Evolutionary conservation across 768 basidiomycete species (phyloP).

Genomic region (Tricholoma hemisulphureum): DNA sequence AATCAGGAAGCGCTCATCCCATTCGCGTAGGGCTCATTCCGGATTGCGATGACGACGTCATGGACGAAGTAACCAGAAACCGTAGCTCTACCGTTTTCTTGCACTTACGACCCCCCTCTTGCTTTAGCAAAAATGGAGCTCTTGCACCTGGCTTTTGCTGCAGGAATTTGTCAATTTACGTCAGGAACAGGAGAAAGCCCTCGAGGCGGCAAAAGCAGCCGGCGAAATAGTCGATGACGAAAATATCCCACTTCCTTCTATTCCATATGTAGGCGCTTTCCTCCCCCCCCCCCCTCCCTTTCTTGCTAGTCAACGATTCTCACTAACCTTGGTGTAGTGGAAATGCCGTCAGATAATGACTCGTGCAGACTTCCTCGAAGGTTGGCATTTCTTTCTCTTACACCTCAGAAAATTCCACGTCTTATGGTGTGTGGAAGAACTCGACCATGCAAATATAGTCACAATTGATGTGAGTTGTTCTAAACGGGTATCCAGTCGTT

Average conservation of each 20-base stretch:
- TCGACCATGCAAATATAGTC: conserved; percentile 71
- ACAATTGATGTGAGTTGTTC: conserved; percentile 66
- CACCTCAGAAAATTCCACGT: neutral
- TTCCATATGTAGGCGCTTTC: conserved; percentile 56
- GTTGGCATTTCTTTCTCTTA: conserved; percentile 34
- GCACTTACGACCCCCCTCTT: neutral
- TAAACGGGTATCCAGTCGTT: neutral
- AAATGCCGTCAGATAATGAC: conserved; percentile 82
- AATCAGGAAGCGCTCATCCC: neutral
- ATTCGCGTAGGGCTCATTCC: conserved; percentile 55
- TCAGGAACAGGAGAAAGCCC: conserved; percentile 46
- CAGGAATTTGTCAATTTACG: conserved; percentile 68
- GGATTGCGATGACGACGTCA: conserved; percentile 82
- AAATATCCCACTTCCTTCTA: conserved; percentile 56
- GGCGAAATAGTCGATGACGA: conserved; percentile 31
- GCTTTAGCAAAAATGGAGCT: conserved; percentile 72
- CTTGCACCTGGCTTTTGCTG: conserved; percentile 78
- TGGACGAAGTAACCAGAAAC: conserved; percentile 74
- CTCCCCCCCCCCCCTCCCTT: no score
- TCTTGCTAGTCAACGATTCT: neutral
- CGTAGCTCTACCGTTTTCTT: neutral
- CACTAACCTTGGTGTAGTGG: conserved; percentile 38
- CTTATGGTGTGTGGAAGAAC: conserved; percentile 36
- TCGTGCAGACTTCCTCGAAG: conserved; percentile 76
- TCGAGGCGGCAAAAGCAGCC: conserved; percentile 37